phyloP scores from a whole-genome alignment of 1,284 basidiomycete genomes.

The Cryptococcus sp. region DNA sequence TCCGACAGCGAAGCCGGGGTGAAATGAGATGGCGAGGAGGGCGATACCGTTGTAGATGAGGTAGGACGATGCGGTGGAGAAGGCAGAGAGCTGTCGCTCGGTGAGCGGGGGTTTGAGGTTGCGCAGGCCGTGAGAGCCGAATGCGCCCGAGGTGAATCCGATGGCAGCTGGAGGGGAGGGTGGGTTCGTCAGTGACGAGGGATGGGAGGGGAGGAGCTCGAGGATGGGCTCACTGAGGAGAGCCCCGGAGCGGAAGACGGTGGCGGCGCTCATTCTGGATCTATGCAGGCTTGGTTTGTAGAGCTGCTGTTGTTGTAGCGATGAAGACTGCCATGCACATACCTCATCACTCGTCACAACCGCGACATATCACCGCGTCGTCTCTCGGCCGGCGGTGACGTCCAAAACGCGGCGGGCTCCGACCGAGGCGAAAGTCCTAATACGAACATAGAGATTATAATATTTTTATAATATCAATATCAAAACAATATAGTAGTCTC shows the following conservation, averaged over 20 bases:
- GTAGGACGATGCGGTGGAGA: constrained; percentile 45
- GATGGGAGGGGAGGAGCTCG: not conserved
- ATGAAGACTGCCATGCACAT: no score
- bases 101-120: constrained; percentile 40
- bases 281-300: not conserved
- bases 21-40: constrained; percentile 65
- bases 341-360: no score
- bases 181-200: not conserved
- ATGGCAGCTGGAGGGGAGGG: constrained; percentile 33
- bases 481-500: no score
- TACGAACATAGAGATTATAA: no score
- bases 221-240: constrained; percentile 29
- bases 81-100: constrained; percentile 34
- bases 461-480: no score
- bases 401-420: no score
- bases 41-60: constrained; percentile 71
- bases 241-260: constrained; percentile 34
- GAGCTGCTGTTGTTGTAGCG: not conserved
- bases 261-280: constrained; percentile 20
- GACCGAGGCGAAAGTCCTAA: no score
- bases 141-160: constrained; percentile 48
- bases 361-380: no score
- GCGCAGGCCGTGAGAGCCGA: constrained; percentile 48
- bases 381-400: no score
- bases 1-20: constrained; percentile 54